phyloP scores from a whole-genome alignment of 768 basidiomycete genomes.

The Hericium rajendrae region DNA sequence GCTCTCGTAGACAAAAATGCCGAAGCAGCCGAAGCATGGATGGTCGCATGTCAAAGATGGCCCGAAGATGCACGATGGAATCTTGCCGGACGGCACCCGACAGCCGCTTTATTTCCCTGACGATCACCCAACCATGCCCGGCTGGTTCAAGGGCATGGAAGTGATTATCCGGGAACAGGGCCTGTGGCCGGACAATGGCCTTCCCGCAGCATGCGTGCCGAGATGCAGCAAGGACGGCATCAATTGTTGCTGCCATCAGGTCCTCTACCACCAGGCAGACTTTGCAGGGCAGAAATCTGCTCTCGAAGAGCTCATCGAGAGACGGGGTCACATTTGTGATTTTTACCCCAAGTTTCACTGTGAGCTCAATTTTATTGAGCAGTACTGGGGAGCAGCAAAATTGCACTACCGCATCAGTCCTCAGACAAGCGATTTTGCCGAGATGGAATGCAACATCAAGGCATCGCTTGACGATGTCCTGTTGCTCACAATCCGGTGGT shows the following conservation, averaged over 20 bases:
- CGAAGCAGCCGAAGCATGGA: neutral
- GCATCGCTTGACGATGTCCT: neutral
- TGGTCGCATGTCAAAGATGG: neutral
- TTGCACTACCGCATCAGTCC: neutral
- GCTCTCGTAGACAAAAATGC: neutral
- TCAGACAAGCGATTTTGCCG: neutral
- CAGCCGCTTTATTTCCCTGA: neutral
- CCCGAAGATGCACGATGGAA: neutral
- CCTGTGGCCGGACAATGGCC: neutral
- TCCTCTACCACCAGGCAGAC: neutral
- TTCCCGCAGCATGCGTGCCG: neutral
- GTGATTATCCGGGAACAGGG: neutral
- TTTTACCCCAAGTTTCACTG: no score
- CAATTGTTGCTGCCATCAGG: neutral
- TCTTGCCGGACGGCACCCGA: neutral
- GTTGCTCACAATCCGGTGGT: neutral
- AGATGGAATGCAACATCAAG: neutral
- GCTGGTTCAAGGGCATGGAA: neutral
- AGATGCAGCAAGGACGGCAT: neutral
- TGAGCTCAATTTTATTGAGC: no score
- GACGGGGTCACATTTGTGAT: no score
- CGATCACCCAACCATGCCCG: neutral
- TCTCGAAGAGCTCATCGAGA: no score
- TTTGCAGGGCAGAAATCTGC: neutral
- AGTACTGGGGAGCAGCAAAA: slow-evolving; percentile 12